Evolutionary conservation across 176 grass and related monocot genomes (phyloP).

Genomic region (Oryza brachyantha): DNA sequence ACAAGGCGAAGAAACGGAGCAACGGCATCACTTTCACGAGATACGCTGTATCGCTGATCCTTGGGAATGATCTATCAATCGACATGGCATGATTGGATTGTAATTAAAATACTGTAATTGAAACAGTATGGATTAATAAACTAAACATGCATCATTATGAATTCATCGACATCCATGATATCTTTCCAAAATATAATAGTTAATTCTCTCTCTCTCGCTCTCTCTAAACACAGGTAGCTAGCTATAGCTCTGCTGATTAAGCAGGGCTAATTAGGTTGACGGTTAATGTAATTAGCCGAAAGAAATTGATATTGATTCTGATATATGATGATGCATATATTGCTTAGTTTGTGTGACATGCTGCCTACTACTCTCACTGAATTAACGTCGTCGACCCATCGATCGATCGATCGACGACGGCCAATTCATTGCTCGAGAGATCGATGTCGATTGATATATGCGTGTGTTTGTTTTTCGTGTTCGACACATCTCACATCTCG

Average conservation of each 20-base stretch:
- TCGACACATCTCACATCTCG: neutral
- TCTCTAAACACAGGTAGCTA: neutral
- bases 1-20: constrained; percentile 7
- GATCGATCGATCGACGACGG: neutral
- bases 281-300: neutral
- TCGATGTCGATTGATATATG: constrained; percentile 13
- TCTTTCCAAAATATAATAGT: no score
- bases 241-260: neutral
- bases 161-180: no score
- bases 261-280: neutral
- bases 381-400: no score
- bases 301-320: neutral
- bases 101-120: no score
- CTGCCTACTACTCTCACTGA: neutral
- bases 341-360: neutral
- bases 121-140: neutral
- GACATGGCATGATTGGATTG: constrained; percentile 11
- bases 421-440: constrained; percentile 23
- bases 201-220: no score
- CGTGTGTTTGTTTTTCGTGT: constrained; percentile 1
- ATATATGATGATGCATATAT: neutral
- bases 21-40: constrained; percentile 37
- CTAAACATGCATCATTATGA: neutral
- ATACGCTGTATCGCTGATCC: constrained; percentile 21
- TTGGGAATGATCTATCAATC: neutral